Conservation (phyloP, 176 grass and related monocot species). For the Ensete glaucum region DNA sequence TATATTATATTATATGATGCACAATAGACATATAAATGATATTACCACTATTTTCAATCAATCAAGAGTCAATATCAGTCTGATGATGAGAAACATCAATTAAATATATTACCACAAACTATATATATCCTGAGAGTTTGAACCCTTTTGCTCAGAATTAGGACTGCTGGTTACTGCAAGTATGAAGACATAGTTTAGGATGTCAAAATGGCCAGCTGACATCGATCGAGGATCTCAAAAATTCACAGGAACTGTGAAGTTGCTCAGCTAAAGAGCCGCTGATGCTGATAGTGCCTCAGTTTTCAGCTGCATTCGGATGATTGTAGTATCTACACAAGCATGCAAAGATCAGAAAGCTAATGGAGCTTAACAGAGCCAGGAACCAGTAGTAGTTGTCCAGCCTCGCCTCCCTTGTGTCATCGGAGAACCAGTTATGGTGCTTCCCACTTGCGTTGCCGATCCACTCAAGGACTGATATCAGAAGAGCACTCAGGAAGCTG, state of each 20-base stretch:
- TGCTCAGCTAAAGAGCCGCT: background rate
- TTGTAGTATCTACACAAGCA: conserved; percentile 43
- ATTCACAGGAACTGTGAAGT: background rate
- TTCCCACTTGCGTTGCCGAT: conserved; percentile 18
- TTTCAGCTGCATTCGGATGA: conserved; percentile 15
- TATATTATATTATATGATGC: no score
- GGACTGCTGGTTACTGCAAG: no score
- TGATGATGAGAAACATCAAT: no score
- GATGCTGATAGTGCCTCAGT: background rate
- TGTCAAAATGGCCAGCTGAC: background rate
- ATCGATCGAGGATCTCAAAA: background rate
- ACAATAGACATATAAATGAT: no score
- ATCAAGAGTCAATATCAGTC: no score
- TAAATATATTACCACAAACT: no score
- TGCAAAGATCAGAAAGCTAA: conserved; percentile 52
- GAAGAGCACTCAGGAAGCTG: conserved; percentile 56
- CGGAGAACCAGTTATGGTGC: conserved; percentile 52
- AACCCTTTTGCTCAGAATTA: no score
- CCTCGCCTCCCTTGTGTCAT: conserved; percentile 42
- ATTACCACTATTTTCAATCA: no score
- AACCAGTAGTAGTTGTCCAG: conserved; percentile 76
- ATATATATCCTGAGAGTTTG: no score
- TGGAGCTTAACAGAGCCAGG: conserved; percentile 44
- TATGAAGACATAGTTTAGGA: background rate
- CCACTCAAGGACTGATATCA: conserved; percentile 53